Conservation (phyloP, 768 basidiomycete species). For the Kwoniella dejecticola region DNA sequence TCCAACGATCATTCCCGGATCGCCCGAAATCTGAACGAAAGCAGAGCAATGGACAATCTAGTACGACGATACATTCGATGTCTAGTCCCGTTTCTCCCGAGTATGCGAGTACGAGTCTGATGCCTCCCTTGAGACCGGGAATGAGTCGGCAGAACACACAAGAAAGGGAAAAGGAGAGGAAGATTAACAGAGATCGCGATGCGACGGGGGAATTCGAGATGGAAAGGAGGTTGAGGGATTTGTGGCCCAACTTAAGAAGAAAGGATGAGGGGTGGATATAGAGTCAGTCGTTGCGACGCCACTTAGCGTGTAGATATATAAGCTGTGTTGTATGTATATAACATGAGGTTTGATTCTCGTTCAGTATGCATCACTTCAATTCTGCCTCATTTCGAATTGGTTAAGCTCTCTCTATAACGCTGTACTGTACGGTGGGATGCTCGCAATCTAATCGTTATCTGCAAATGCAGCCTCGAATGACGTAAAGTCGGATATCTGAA, state of each 20-base stretch:
- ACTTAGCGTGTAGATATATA: too few species aligned
- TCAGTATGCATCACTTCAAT: too few species aligned
- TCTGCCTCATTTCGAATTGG: too few species aligned
- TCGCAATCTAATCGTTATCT: too few species aligned
- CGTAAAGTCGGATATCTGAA: too few species aligned
- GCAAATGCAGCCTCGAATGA: too few species aligned
- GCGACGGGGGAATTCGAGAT: neutral
- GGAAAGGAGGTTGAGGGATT: slow-evolving; percentile 10
- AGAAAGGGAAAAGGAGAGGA: slow-evolving; percentile 2
- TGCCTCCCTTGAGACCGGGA: slow-evolving; percentile 17
- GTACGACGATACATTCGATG: slow-evolving; percentile 18
- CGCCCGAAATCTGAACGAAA: neutral
- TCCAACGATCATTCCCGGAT: neutral
- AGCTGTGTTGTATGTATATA: too few species aligned
- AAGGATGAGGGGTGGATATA: slow-evolving; percentile 17
- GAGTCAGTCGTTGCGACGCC: too few species aligned
- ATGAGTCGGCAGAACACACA: slow-evolving; percentile 4
- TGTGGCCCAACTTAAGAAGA: slow-evolving; percentile 13
- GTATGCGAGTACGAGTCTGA: neutral
- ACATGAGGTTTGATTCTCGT: too few species aligned
- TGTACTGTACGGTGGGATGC: too few species aligned
- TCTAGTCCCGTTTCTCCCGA: neutral
- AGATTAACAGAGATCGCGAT: neutral
- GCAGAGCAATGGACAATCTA: neutral
- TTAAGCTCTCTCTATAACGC: too few species aligned